Conservation (phyloP, 2,329 filamentous ascomycete genomes). For the Alternaria sp. region DNA sequence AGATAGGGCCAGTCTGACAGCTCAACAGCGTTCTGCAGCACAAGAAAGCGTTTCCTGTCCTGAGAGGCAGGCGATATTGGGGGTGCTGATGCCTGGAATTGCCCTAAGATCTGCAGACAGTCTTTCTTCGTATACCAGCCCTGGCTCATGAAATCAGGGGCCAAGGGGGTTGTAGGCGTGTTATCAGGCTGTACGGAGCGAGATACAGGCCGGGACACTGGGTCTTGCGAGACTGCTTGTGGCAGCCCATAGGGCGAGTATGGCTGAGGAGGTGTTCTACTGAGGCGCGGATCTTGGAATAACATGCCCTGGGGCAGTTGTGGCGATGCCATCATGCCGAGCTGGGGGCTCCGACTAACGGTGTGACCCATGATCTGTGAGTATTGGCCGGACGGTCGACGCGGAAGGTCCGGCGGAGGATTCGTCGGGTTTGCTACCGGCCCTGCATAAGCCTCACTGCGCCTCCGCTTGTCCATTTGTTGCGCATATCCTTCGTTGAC, state of each 20-base stretch:
- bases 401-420: not conserved
- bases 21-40: slow-evolving; percentile 45
- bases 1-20: slow-evolving; percentile 38
- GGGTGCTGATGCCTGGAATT: slow-evolving; percentile 4
- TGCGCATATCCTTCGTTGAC: not conserved
- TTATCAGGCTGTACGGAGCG: not conserved
- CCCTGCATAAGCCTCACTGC: not conserved
- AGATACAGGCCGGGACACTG: not conserved
- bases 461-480: not conserved
- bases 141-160: not conserved
- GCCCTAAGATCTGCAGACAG: slow-evolving; percentile 11
- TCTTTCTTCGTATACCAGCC: slow-evolving; percentile 21
- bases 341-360: slow-evolving; percentile 3
- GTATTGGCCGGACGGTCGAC: slow-evolving; percentile 2
- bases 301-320: slow-evolving; percentile 8
- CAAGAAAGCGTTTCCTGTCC: slow-evolving; percentile 26
- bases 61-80: not conserved
- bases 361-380: slow-evolving; percentile 1
- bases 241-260: slow-evolving; percentile 5
- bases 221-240: not conserved
- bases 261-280: slow-evolving; percentile 7
- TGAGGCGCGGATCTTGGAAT: not conserved
- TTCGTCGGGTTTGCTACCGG: not conserved
- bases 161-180: not conserved
- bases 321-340: slow-evolving; percentile 7